Percentiles rank a stretch among this genome's conserved stretches.
phyloP scores from a whole-genome alignment of 345 rosid genomes.

The Linum tenue region DNA sequence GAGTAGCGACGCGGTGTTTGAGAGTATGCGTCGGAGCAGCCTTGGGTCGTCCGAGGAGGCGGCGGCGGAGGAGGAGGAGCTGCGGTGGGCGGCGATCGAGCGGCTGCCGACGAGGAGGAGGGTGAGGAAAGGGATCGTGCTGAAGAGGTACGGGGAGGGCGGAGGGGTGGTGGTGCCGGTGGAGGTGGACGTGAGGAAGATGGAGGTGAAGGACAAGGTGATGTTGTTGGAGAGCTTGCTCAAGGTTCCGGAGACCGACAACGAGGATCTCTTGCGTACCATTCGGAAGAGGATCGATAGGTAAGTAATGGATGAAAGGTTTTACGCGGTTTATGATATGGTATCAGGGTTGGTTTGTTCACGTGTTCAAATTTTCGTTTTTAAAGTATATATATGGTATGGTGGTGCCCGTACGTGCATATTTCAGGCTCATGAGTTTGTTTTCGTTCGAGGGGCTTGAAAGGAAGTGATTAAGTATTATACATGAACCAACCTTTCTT shows the following conservation, averaged over 20 bases:
- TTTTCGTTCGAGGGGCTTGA: no score
- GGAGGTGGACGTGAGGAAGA: constrained; percentile 40
- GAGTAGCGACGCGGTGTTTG: constrained; percentile 28
- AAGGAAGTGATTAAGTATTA: no score
- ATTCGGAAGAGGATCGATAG: constrained; percentile 46
- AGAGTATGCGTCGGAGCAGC: constrained; percentile 29
- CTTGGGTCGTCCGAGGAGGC: constrained; percentile 22
- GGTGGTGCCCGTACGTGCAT: no score
- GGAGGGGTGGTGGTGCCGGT: constrained; percentile 27
- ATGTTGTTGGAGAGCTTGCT: constrained; percentile 32
- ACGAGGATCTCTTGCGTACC: constrained; percentile 36
- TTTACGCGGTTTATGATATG: neutral
- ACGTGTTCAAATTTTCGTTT: neutral
- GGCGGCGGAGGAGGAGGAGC: constrained; percentile 37
- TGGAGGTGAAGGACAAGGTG: constrained; percentile 32
- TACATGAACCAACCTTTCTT: no score
- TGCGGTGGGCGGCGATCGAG: constrained; percentile 57
- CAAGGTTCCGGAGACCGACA: constrained; percentile 50
- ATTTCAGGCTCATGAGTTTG: no score
- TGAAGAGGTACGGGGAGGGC: constrained; percentile 31
- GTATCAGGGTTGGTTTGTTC: neutral
- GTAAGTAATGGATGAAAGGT: constrained; percentile 6
- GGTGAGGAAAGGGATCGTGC: constrained; percentile 22
- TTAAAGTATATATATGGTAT: no score
- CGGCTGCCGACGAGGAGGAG: constrained; percentile 48